phyloP scores from a whole-genome alignment of 768 basidiomycete species.

The Tricholoma flavovirens region DNA sequence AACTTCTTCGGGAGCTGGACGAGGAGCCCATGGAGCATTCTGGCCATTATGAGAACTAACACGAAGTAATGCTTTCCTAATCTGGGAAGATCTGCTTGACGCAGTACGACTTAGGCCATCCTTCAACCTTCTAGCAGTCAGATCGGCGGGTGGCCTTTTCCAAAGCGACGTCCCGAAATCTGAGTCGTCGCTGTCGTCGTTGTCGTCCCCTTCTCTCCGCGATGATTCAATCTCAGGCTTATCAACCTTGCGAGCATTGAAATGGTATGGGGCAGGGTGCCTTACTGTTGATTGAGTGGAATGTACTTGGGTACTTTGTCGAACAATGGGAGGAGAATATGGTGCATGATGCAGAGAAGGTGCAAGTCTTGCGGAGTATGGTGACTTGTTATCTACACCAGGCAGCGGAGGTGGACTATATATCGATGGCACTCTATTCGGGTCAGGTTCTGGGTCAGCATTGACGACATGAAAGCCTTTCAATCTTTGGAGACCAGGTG shows the following conservation, averaged over 20 bases:
- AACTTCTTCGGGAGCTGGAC: conserved; percentile 74
- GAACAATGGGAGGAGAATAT: conserved; percentile 1
- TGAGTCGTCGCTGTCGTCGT: conserved; percentile 14
- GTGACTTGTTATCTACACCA: conserved; percentile 3
- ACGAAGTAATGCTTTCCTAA: background rate
- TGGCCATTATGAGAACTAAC: conserved; percentile 6
- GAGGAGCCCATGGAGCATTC: conserved; percentile 29
- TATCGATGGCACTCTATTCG: conserved; percentile 5
- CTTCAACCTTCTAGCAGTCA: conserved; percentile 1
- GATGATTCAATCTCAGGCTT: background rate
- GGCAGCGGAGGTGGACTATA: conserved; percentile 19
- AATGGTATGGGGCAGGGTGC: background rate
- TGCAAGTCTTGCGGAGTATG: conserved; percentile 14
- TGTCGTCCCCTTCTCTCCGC: background rate
- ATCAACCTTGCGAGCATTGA: background rate
- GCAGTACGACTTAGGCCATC: background rate
- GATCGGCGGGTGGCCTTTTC: conserved; percentile 27
- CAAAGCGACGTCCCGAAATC: conserved; percentile 18
- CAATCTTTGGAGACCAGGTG: background rate
- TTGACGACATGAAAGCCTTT: conserved; percentile 26
- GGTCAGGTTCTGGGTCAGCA: conserved; percentile 23
- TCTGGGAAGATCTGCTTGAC: conserved; percentile 4
- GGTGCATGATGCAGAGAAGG: conserved; percentile 4
- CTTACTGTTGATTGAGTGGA: background rate
- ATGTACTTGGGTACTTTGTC: background rate